Conservation (phyloP, 1,284 basidiomycete species). For the Naganishia liquefaciens region DNA sequence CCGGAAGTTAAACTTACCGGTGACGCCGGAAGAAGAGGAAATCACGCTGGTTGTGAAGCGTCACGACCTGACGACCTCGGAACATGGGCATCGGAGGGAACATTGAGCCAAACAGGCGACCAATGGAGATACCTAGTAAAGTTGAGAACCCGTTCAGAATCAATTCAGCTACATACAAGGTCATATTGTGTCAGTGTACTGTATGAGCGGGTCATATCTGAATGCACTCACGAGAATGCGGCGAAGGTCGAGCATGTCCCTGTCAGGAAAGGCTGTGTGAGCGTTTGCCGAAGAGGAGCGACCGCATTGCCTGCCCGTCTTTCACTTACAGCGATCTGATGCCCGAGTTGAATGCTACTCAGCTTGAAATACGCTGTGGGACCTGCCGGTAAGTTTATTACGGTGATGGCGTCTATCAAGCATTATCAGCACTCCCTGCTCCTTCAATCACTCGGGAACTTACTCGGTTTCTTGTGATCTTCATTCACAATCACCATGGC, state of each 20-base stretch:
- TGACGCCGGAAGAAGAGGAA: constrained; percentile 97
- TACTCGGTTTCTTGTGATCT: constrained; percentile 86
- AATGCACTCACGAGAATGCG: constrained; percentile 66
- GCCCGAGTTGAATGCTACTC: constrained; percentile 80
- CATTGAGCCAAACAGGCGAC: constrained; percentile 89
- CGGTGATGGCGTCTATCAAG: constrained; percentile 77
- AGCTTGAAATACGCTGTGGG: constrained; percentile 97
- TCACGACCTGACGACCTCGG: constrained; percentile 95
- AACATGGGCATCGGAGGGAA: constrained; percentile 96
- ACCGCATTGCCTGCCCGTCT: not conserved
- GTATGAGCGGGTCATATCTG: not conserved
- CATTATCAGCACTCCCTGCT: not conserved
- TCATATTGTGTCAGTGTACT: not conserved
- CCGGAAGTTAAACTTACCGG: constrained; percentile 57
- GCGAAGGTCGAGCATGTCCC: constrained; percentile 89
- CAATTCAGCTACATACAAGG: constrained; percentile 66
- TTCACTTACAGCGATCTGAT: constrained; percentile 75
- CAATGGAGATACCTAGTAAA: constrained; percentile 86
- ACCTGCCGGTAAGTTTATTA: constrained; percentile 86
- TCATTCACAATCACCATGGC: constrained; percentile 93
- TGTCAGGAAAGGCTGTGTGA: constrained; percentile 46
- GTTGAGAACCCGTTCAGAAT: constrained; percentile 96
- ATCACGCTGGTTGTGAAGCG: constrained; percentile 95
- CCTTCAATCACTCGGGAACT: constrained; percentile 47
- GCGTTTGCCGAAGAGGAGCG: constrained; percentile 27